Conservation (phyloP, 2,329 filamentous ascomycete species). For the Botrytis sinoallii region DNA sequence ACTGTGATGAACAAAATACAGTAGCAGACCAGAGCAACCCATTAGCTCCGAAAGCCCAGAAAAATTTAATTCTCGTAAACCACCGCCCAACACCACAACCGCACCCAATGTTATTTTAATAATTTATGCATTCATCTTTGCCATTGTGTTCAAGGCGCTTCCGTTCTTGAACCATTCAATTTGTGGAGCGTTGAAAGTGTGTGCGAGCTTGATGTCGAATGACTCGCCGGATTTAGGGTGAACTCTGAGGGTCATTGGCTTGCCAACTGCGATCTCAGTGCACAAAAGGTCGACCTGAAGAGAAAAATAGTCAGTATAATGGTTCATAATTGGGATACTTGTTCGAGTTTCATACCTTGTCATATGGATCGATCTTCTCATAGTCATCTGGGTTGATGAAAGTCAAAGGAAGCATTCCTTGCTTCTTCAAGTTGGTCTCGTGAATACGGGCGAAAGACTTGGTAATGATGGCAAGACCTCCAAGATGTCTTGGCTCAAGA, state of each 20-base stretch:
- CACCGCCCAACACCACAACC: constrained; percentile 11
- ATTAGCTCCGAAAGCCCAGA: constrained; percentile 17
- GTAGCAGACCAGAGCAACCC: constrained; percentile 18
- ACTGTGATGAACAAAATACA: constrained; percentile 19
- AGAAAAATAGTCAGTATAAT: not conserved
- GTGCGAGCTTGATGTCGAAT: constrained; percentile 80
- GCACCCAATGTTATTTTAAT: constrained; percentile 8
- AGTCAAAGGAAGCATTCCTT: constrained; percentile 98
- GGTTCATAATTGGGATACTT: not conserved
- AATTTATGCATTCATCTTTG: constrained; percentile 53
- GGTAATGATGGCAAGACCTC: constrained; percentile 94
- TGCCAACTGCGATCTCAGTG: constrained; percentile 86
- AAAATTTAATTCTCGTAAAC: constrained; percentile 15
- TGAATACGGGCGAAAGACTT: constrained; percentile 98
- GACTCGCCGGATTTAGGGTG: constrained; percentile 83
- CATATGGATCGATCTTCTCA: constrained; percentile 90
- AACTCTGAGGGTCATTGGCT: constrained; percentile 87
- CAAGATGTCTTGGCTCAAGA: constrained; percentile 94
- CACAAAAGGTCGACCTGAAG: constrained; percentile 70
- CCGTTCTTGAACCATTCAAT: constrained; percentile 99
- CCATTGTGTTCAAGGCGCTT: constrained; percentile 97
- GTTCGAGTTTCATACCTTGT: constrained; percentile 51
- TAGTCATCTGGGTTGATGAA: constrained; percentile 95
- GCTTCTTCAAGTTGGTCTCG: constrained; percentile 99
- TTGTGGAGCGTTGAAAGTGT: constrained; percentile 98